Conservation (phyloP, 2,329 filamentous ascomycete genomes). For the Cladobotryum mycophilum region DNA sequence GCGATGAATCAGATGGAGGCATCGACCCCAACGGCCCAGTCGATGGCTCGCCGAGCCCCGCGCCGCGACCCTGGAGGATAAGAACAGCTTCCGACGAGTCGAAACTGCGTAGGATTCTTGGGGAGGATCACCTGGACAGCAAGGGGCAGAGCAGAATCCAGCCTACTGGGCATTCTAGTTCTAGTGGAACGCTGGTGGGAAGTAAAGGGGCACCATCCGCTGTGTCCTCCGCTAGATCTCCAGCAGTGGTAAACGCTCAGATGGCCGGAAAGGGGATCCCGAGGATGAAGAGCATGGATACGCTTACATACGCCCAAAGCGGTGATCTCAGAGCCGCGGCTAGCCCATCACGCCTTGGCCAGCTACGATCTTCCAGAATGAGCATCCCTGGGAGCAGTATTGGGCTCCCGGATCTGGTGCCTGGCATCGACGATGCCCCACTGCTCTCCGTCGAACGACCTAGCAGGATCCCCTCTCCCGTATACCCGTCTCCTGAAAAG, state of each 20-base stretch:
- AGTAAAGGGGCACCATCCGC: constrained; percentile 1
- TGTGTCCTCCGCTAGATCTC: constrained; percentile 1
- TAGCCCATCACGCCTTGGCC: neutral
- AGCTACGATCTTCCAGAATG: neutral
- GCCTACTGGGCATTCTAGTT: constrained; percentile 2
- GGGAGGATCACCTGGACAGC: constrained; percentile 26
- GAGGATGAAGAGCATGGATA: neutral
- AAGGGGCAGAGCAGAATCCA: constrained; percentile 18
- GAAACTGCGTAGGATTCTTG: constrained; percentile 22
- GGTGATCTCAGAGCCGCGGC: constrained; percentile 1
- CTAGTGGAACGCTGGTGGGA: constrained; percentile 6
- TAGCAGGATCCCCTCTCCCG: neutral
- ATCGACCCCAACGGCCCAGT: constrained; percentile 20
- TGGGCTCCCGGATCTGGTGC: constrained; percentile 32
- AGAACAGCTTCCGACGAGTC: constrained; percentile 26
- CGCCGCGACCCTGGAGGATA: constrained; percentile 39
- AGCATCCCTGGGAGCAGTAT: neutral
- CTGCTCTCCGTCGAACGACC: constrained; percentile 28
- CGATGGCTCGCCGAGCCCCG: constrained; percentile 47
- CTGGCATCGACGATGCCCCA: constrained; percentile 32
- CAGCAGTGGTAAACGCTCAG: neutral
- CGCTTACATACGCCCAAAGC: neutral
- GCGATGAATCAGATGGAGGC: constrained; percentile 18
- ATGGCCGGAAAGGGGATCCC: neutral
- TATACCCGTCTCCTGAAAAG: constrained; percentile 39